Conservation (phyloP, 805 yeast species). For the Citeromyces matritensis region DNA sequence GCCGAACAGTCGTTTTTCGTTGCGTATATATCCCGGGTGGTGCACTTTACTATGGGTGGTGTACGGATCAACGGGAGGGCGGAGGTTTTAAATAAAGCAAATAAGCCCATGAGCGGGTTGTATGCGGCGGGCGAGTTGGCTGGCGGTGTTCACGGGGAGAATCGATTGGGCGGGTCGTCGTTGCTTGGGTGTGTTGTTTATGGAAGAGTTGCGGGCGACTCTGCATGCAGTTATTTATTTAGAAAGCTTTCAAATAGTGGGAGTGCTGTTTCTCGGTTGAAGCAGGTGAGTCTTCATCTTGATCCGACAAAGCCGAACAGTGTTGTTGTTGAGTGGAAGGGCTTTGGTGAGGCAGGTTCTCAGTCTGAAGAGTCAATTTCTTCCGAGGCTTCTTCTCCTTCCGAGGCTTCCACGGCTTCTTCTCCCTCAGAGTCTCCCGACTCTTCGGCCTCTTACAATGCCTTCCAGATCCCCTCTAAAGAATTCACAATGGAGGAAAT, state of each 20-base stretch:
- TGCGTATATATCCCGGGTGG: constrained; percentile 37
- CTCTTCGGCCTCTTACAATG: constrained; percentile 5
- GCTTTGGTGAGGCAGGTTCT: constrained; percentile 2
- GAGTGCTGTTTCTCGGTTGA: too few relatives aligned
- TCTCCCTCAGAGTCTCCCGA: constrained; percentile 2
- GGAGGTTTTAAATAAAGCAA: constrained; percentile 16
- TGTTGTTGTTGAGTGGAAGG: constrained; percentile 4
- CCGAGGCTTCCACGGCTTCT: background rate
- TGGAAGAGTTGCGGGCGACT: constrained; percentile 34
- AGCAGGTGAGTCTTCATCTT: constrained; percentile 25
- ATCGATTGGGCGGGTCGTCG: constrained; percentile 45
- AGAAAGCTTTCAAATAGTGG: constrained; percentile 4
- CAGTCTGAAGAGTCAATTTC: background rate
- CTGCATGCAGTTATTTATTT: constrained; percentile 16
- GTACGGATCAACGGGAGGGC: constrained; percentile 34
- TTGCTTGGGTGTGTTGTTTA: constrained; percentile 46
- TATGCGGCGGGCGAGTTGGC: constrained; percentile 56
- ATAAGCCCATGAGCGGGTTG: constrained; percentile 22
- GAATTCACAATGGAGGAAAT: constrained; percentile 32
- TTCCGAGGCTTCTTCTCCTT: background rate
- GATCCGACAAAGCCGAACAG: constrained; percentile 15
- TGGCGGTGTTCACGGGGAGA: constrained; percentile 56
- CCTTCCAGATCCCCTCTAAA: constrained; percentile 28
- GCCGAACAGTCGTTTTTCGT: constrained; percentile 26
- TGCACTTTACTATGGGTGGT: constrained; percentile 62